phyloP scores from a whole-genome alignment of 345 rosid species.

The Camelina laxa region DNA sequence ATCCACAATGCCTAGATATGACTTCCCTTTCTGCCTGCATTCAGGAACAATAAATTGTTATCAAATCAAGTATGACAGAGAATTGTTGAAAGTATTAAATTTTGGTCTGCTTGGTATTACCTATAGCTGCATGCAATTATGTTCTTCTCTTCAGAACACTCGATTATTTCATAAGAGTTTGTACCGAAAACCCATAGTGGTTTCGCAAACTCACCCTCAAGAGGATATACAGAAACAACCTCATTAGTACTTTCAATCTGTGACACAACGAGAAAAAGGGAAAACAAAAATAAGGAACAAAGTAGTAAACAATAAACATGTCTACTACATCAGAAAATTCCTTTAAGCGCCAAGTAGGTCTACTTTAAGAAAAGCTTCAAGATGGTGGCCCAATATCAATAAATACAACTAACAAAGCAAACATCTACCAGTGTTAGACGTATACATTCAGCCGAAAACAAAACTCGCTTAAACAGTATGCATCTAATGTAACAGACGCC shows the following conservation, averaged over 20 bases:
- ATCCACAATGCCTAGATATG: slow-evolving; percentile 80
- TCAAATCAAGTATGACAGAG: slow-evolving; percentile 13
- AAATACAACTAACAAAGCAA: not conserved
- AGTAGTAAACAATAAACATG: not conserved
- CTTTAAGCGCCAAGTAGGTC: not conserved
- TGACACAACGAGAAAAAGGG: slow-evolving; percentile 22
- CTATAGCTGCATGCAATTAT: slow-evolving; percentile 85
- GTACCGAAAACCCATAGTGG: slow-evolving; percentile 87
- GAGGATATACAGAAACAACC: slow-evolving; percentile 60
- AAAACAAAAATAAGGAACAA: not conserved
- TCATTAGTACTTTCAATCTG: slow-evolving; percentile 74
- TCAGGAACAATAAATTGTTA: slow-evolving; percentile 27
- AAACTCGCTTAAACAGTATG: not conserved
- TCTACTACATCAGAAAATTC: not conserved
- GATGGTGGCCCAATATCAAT: slow-evolving; percentile 15
- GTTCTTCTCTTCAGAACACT: slow-evolving; percentile 60
- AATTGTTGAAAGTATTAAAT: slow-evolving; percentile 2
- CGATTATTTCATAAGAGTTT: slow-evolving; percentile 76
- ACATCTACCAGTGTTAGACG: not conserved
- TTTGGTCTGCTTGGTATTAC: slow-evolving; percentile 48
- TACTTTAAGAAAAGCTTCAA: slow-evolving; percentile 13
- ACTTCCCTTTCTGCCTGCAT: slow-evolving; percentile 89
- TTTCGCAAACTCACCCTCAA: slow-evolving; percentile 84
- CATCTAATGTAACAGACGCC: not conserved
- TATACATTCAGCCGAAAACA: not conserved